phyloP scores from a whole-genome alignment of 2,329 filamentous ascomycete species.

The Monilinia vaccinii-corymbosi region DNA sequence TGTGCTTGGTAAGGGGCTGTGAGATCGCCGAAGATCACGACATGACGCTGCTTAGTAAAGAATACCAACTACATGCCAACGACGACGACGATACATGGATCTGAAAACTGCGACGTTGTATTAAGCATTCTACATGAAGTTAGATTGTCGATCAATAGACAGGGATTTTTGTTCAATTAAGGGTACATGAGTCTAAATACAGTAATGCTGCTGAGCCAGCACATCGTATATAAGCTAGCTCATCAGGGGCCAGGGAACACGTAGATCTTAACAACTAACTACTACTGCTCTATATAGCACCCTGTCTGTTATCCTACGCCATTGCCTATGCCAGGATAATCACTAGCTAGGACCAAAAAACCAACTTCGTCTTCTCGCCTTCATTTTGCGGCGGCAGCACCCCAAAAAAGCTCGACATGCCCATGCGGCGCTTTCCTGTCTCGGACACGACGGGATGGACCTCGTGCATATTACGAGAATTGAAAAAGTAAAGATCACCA shows the following conservation, averaged over 20 bases:
- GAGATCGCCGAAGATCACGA: not conserved
- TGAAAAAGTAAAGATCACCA: conserved; percentile 2
- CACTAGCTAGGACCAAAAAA: not conserved
- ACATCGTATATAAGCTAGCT: too few relatives aligned
- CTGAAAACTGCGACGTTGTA: not conserved
- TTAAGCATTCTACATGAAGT: not conserved
- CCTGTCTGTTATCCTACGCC: too few relatives aligned
- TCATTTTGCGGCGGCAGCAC: not conserved
- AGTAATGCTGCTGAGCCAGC: too few relatives aligned
- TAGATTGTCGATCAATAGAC: too few relatives aligned
- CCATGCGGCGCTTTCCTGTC: not conserved
- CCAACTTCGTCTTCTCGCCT: not conserved
- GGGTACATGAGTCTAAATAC: too few relatives aligned
- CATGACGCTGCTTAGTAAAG: not conserved
- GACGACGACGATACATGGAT: not conserved
- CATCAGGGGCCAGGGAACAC: too few relatives aligned
- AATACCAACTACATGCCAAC: not conserved
- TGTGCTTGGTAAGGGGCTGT: not conserved
- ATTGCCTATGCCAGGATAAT: not conserved
- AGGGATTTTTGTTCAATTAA: too few relatives aligned
- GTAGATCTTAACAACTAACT: too few relatives aligned
- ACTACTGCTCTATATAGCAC: too few relatives aligned
- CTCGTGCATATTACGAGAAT: conserved; percentile 6
- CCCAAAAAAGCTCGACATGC: conserved; percentile 3
- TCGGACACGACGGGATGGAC: not conserved